Evolutionary conservation across 2,329 filamentous ascomycete genomes (phyloP).

Genomic region (Paecilomyces sp.): DNA sequence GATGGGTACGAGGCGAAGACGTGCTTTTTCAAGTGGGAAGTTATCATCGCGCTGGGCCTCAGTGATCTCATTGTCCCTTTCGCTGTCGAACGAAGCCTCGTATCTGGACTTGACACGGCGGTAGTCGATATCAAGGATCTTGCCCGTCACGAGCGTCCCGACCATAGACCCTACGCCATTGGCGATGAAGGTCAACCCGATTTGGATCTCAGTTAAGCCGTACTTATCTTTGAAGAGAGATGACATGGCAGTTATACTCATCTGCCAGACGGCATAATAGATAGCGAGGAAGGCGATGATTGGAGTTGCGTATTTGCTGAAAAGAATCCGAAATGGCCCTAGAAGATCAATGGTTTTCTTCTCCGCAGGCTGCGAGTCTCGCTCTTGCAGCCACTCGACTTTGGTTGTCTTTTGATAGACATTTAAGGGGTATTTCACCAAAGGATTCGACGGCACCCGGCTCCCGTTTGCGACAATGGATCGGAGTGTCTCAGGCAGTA

Average conservation of each 20-base stretch:
- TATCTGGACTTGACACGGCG: conserved; percentile 30
- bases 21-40: conserved; percentile 46
- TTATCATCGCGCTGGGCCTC: conserved; percentile 9
- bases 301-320: conserved; percentile 36
- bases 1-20: conserved; percentile 43
- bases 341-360: conserved; percentile 38
- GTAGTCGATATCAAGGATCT: conserved; percentile 48
- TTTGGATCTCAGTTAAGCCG: conserved; percentile 36
- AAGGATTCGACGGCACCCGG: conserved; percentile 7
- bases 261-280: conserved; percentile 50
- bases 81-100: conserved; percentile 8
- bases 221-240: conserved; percentile 41
- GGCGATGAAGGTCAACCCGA: conserved; percentile 48
- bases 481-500: conserved; percentile 36
- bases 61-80: not conserved
- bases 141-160: conserved; percentile 47
- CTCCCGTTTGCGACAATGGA: conserved; percentile 28
- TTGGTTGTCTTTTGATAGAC: conserved; percentile 9
- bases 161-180: conserved; percentile 50
- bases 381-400: not conserved
- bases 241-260: conserved; percentile 49
- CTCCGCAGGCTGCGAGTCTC: conserved; percentile 5
- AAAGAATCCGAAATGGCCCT: conserved; percentile 42
- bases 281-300: conserved; percentile 44
- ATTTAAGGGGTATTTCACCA: conserved; percentile 13